Conservation (phyloP, 2,329 filamentous ascomycete species). For the Periconia macrospinosa region DNA sequence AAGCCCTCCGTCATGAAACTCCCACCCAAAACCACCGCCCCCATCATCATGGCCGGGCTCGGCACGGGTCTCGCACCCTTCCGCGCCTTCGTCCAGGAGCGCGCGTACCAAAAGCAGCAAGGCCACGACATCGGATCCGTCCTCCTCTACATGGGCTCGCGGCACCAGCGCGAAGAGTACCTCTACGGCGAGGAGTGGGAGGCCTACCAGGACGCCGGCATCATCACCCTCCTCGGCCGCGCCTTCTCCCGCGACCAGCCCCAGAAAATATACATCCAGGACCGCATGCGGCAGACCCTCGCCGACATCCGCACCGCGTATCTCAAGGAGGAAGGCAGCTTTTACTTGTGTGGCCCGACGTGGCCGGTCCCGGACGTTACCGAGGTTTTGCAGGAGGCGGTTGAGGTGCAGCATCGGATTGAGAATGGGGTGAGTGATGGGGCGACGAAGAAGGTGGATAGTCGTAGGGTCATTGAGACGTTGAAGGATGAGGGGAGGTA, state of each 20-base stretch:
- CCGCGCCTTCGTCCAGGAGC: constrained; percentile 97
- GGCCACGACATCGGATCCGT: constrained; percentile 93
- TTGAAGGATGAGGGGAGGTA: constrained; percentile 94
- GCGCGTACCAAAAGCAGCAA: constrained; percentile 95
- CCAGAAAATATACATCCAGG: constrained; percentile 99
- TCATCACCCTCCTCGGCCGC: constrained; percentile 89
- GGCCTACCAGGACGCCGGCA: constrained; percentile 91
- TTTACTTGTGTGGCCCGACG: constrained; percentile 96
- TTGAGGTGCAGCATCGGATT: constrained; percentile 71
- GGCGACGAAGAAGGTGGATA: constrained; percentile 76
- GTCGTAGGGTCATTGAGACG: constrained; percentile 90
- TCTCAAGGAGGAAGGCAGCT: constrained; percentile 82
- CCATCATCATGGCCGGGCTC: constrained; percentile 98
- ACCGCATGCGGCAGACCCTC: constrained; percentile 90
- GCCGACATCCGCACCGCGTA: constrained; percentile 83
- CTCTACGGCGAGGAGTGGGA: constrained; percentile 99
- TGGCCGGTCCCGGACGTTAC: constrained; percentile 99
- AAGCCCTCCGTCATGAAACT: constrained; percentile 99
- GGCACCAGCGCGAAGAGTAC: constrained; percentile 97
- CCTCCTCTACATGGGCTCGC: constrained; percentile 93
- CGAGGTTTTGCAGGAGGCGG: constrained; percentile 88
- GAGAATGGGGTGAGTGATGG: constrained; percentile 45
- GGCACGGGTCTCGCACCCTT: constrained; percentile 98
- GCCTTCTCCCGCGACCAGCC: constrained; percentile 97
- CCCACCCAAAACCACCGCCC: constrained; percentile 81